Percentiles rank a stretch among this genome's conserved stretches.
phyloP scores from a whole-genome alignment of 2,329 filamentous ascomycete genomes.

The Cordyceps farinosa region DNA sequence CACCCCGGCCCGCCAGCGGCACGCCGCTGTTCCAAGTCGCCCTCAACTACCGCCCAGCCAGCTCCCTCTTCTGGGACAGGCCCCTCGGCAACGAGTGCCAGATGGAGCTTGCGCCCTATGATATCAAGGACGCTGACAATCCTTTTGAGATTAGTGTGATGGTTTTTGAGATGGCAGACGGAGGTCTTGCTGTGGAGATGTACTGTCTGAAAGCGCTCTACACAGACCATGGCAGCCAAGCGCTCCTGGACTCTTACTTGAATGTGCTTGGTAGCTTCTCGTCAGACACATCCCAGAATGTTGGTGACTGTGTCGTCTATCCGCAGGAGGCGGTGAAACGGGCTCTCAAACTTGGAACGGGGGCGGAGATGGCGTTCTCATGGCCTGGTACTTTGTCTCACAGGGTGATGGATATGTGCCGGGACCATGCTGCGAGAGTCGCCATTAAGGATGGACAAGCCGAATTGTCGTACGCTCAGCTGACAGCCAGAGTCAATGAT shows the following conservation, averaged over 20 bases:
- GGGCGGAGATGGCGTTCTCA: not conserved
- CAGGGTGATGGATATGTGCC: not conserved
- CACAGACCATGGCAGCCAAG: not conserved
- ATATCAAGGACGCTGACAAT: not conserved
- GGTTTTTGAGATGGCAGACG: not conserved
- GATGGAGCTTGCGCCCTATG: not conserved
- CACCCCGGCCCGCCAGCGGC: constrained; percentile 35
- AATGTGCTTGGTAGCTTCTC: not conserved
- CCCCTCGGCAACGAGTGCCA: not conserved
- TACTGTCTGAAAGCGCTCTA: not conserved
- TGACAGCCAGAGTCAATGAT: not conserved
- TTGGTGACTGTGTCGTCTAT: not conserved
- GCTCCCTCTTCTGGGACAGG: not conserved
- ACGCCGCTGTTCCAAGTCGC: constrained; percentile 48
- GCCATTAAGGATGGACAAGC: not conserved
- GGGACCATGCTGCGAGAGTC: not conserved
- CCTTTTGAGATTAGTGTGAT: not conserved
- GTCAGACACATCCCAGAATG: not conserved
- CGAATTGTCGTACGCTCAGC: not conserved
- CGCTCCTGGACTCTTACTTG: not conserved
- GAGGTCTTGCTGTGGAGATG: not conserved
- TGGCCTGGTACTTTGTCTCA: not conserved
- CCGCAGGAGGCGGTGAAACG: not conserved
- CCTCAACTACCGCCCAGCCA: constrained; percentile 29
- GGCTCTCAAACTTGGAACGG: not conserved